phyloP scores from a whole-genome alignment of 352 stramenopile genomes.

The Phytophthora brassicae region DNA sequence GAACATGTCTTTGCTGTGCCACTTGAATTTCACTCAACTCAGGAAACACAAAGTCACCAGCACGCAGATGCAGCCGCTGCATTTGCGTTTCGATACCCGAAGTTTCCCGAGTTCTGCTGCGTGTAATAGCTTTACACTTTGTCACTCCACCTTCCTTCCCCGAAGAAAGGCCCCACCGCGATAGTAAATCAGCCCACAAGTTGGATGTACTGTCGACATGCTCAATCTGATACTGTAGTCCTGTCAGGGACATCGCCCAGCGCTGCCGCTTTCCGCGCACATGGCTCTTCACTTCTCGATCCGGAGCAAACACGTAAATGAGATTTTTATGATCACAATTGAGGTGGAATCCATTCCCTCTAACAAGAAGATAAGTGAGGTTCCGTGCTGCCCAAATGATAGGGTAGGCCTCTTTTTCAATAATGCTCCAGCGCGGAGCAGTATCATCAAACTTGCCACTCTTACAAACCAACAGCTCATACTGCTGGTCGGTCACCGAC shows the following conservation, averaged over 20 bases:
- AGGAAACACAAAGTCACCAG: neutral
- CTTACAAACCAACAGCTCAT: constrained; percentile 15
- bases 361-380: neutral
- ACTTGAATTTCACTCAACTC: neutral
- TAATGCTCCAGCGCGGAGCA: constrained; percentile 8
- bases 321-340: neutral
- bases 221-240: neutral
- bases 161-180: neutral
- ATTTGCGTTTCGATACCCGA: neutral
- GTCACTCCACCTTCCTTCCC: neutral
- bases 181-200: neutral
- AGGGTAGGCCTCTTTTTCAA: constrained; percentile 20
- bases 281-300: neutral
- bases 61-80: neutral
- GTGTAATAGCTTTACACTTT: neutral
- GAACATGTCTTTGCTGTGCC: neutral
- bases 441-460: constrained; percentile 10
- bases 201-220: neutral
- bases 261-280: neutral
- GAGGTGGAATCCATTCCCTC: neutral
- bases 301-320: neutral
- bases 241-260: neutral
- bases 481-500: neutral
- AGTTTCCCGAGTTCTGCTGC: neutral
- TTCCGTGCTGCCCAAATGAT: constrained; percentile 1